Base-by-base conservation (phyloP, 176 grass and related monocot species). In the Eremochloa ophiuroides region DNA sequence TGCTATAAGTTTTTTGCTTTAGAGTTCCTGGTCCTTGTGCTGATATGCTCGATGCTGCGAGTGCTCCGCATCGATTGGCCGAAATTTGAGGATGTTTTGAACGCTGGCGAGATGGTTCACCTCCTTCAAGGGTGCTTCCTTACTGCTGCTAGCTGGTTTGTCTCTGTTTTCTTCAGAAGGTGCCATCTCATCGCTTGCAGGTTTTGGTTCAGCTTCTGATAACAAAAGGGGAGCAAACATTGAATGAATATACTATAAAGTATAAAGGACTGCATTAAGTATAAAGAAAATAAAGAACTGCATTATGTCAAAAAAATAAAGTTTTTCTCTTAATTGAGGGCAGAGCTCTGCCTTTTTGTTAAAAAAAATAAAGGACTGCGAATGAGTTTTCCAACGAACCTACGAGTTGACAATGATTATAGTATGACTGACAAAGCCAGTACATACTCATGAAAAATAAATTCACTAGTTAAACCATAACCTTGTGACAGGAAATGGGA, bases 51-150 rank as follows among this genome's bases (percentile, higher is more conserved):
- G 64, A 28, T 9, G 44, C 56, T 48, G 58, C 37, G 48, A 37
- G 41, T 74, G 66, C 29, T 85, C 87, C 9, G 56, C 80, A 12
- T 34, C 41, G 22, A 64, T 23, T 15, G 82, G 48, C 22, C 76
- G 87, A 44, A 99, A 95, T 69, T 87, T 99, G 25, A 95, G 90
- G 79, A 89, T 76, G 44, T 93, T 93, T 46, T 91, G 84, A 82
- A 95, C 79, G 67, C 82, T 93, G 28, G 91, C 82, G 2, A 91
- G 82, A 63, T 92, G 89, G 37, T 93, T 99, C 64, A 93, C 89
- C 37, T 99, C 78, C 68, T 99, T 93, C 4, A 41, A 51, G 53
- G 80, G 62, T 47, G 40, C 85, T 78, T 88, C 71, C 44, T 80
- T 89, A 0, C 66, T 66, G 69, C 81, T 85, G 53, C 25, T 66